Base-by-base conservation (phyloP, 495 filamentous ascomycete species). In the Viridothelium virens region DNA sequence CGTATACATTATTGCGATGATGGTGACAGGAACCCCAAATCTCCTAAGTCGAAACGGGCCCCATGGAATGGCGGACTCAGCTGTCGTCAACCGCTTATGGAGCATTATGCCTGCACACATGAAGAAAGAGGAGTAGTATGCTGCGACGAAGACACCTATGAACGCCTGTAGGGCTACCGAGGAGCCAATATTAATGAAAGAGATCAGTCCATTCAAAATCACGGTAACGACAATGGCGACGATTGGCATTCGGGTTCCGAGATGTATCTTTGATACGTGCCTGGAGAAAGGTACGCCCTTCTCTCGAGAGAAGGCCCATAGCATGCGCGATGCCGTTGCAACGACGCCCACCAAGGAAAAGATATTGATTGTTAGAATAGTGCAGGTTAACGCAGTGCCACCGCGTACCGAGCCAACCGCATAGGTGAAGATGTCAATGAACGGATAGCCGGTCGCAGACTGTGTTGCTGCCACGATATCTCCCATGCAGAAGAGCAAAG, bases 271-370 rank as follows among this genome's bases (percentile, higher is more conserved):
- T 33, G 38, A 47, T 34, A 66, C 10, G 38, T 37, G 36, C 18
- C n/a, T 56, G 59, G 61, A 69, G 48, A 61, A 61, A 9, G 68
- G 68, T 3, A 70, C 14, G 14, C 70, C 70, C 3, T 59, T 46
- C 25, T 72, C 70, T 12, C 70, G 46, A 10, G 70, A 63, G 38
- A 71, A 71, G 2, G 67, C 62, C 69, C 69, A 71, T n/a, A 67
- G n/a, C 38, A 65, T 68, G 7, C 70, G 63, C 44, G 65, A 68
- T 11, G 70, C 56, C n/a, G 68, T 66, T 12, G 70, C 70, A 16
- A 70, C 56, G 41, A 44, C 41, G 41, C 41, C 41, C 41, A 44
- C 41, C 41, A 44, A 44, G 14, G 41, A 44, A 44, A 44, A 44
- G 41, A 44, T 44, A 1, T 44, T 44, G 41, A 44, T 44, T 14